Percentiles rank a stretch among this genome's conserved stretches.
phyloP scores from a whole-genome alignment of 2,329 filamentous ascomycete species.

The Claviceps digitariae region DNA sequence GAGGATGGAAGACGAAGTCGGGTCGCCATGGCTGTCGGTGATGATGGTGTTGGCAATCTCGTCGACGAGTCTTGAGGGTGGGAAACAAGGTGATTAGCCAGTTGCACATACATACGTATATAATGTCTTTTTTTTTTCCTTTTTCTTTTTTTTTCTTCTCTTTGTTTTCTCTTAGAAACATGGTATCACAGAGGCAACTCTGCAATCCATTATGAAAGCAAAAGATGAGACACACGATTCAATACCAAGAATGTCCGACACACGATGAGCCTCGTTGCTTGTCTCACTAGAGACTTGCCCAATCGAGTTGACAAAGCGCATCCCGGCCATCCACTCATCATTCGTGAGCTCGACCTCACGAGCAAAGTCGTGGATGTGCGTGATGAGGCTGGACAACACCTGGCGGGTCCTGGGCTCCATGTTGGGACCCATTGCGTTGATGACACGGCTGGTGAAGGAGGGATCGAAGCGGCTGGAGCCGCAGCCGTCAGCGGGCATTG shows the following conservation, averaged over 20 bases:
- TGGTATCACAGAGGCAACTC: too few species aligned
- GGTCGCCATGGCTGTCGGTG: slow-evolving; percentile 45
- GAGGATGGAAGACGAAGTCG: slow-evolving; percentile 28
- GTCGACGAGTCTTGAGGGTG: slow-evolving; percentile 31
- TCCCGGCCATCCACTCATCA: slow-evolving; percentile 65
- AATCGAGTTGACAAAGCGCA: slow-evolving; percentile 62
- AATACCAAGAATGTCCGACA: slow-evolving; percentile 61
- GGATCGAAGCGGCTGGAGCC: slow-evolving; percentile 48
- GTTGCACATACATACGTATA: too few species aligned
- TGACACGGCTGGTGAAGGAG: slow-evolving; percentile 60
- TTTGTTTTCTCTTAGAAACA: too few species aligned
- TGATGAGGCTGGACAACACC: slow-evolving; percentile 49
- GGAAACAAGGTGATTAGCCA: too few species aligned
- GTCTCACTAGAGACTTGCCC: slow-evolving; percentile 55
- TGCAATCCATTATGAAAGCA: too few species aligned
- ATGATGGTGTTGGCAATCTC: slow-evolving; percentile 53
- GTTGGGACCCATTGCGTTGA: slow-evolving; percentile 60
- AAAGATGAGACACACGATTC: slow-evolving; percentile 43
- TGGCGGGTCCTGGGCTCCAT: slow-evolving; percentile 49
- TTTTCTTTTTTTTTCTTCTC: too few species aligned
- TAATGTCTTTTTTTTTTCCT: too few species aligned
- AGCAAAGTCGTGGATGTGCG: too few species aligned
- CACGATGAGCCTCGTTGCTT: slow-evolving; percentile 60
- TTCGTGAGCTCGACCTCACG: slow-evolving; percentile 58
- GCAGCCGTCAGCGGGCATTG: slow-evolving; percentile 2